Conservation (phyloP, 1,284 basidiomycete genomes). For the Fomitopsis palustris region DNA sequence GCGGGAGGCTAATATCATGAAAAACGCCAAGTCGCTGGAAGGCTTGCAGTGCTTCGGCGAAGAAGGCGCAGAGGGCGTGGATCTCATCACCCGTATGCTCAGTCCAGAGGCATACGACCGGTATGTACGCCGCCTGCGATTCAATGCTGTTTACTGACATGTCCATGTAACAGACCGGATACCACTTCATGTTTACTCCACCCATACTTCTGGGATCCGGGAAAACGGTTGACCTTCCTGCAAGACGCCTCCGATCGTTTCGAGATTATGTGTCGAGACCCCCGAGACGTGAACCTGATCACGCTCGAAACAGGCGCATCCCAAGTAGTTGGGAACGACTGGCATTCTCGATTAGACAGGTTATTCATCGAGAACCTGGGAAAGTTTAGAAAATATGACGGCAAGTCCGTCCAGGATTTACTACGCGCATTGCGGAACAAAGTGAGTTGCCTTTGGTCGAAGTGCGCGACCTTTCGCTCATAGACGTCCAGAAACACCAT, state of each 20-base stretch:
- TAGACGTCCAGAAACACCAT: conserved; percentile 80
- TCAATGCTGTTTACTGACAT: not conserved
- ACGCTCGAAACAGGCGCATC: conserved; percentile 71
- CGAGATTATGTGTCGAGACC: conserved; percentile 95
- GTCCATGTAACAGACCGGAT: conserved; percentile 63
- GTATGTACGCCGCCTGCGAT: conserved; percentile 37
- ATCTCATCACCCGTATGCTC: conserved; percentile 78
- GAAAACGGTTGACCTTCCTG: conserved; percentile 84
- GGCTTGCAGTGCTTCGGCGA: conserved; percentile 82
- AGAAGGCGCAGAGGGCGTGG: conserved; percentile 82
- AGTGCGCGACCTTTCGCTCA: conserved; percentile 3
- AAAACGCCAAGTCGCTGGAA: conserved; percentile 68
- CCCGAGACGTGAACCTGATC: conserved; percentile 75
- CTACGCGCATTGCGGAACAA: conserved; percentile 94
- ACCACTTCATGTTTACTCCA: conserved; percentile 85
- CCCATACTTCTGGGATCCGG: conserved; percentile 96
- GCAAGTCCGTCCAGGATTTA: conserved; percentile 86
- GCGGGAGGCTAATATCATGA: conserved; percentile 88
- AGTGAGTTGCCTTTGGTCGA: conserved; percentile 46
- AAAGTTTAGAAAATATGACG: conserved; percentile 97
- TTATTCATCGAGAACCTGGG: conserved; percentile 91
- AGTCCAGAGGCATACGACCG: conserved; percentile 68
- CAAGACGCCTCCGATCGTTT: conserved; percentile 97
- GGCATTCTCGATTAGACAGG: conserved; percentile 85
- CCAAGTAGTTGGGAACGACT: conserved; percentile 81